Base-by-base conservation (phyloP, 192 early-diverging fungal species). In the Paraglomus occultum region DNA sequence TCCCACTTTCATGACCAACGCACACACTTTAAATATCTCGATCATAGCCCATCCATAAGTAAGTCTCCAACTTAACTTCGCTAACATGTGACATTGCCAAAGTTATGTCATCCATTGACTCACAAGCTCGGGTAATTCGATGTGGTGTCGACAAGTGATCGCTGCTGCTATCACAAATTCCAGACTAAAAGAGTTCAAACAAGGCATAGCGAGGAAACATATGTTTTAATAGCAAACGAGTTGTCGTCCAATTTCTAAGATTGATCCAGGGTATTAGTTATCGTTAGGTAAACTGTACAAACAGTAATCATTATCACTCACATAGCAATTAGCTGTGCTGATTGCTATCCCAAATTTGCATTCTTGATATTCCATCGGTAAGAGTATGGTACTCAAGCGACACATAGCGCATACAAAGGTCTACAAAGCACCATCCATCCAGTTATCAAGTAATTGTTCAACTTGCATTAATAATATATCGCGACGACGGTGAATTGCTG, bases 11-110 rank as follows among this genome's bases (percentile, higher is more conserved):
- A 8, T 46, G 2, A 9, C 17, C 9, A 5, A 45, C 62, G 31
- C 31, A 31, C 23, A 90, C 82, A 67, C 80, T 80, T 54, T 84
- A 76, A 99, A 93, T 11, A n/a, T n/a, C n/a, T n/a, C n/a, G n/a
- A 97, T 88, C n/a, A 94, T 73, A 8, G 77, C 79, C 97, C 95
- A 98, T 17, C 92, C 91, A 53, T 74, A 79, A 7, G 79, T 85
- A 49, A 99, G 78, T 72, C 40, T 86, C 82, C 64, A 87, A 75
- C 11, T 91, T 84, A 6, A 84, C 82, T 31, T 72, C 76, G 8
- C 83, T 72, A 4, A 87, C 87, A 43, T 84, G 79, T 12, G 82
- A 83, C 91, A 94, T 86, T 0, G 90, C 88, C 0, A 83, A 81
- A 31, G 90, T 64, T 39, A 95, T 82, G 59, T 94, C 94, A 7